These are phyloP conservation scores for Brassica balearica DNA, from an alignment of 441 rosid genomes.

Conservation along the genomic window DNA sequence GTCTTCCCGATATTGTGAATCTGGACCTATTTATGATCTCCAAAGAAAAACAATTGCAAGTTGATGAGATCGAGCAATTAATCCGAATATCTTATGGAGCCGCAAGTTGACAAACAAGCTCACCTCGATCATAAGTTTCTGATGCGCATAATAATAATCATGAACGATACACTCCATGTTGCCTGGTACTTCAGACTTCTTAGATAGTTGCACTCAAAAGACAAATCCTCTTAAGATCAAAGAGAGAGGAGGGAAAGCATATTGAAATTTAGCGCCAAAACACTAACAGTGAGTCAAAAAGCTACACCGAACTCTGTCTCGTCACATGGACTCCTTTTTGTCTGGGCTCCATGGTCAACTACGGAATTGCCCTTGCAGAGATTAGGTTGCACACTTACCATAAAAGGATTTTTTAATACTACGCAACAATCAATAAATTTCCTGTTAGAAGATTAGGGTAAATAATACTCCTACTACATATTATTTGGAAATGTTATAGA, in stretches of 20 bases:
- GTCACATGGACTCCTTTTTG: conserved; percentile 6
- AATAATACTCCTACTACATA: neutral
- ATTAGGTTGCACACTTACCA: conserved; percentile 22
- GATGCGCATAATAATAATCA: conserved; percentile 9
- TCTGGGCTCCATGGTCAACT: conserved; percentile 6
- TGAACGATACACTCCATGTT: neutral
- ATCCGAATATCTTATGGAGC: neutral
- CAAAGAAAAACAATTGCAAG: conserved; percentile 17
- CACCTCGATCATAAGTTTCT: neutral
- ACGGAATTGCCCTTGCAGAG: conserved; percentile 12
- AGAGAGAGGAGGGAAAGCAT: conserved; percentile 34
- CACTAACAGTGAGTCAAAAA: conserved; percentile 35
- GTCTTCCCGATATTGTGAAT: conserved; percentile 29
- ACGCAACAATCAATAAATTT: neutral
- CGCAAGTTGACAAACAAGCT: neutral
- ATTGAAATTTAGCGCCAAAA: conserved; percentile 41
- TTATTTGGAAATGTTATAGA: neutral
- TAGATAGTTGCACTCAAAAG: neutral
- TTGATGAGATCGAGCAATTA: neutral
- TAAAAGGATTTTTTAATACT: conserved; percentile 11
- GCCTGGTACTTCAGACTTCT: neutral
- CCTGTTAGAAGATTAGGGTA: neutral
- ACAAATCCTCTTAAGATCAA: neutral
- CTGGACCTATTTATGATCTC: conserved; percentile 22
- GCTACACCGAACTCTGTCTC: conserved; percentile 34